Evolutionary conservation across 1,284 basidiomycete genomes (phyloP), one percentile per base, ranked within the genome.

Genomic region (Cronartium quercuum): DNA sequence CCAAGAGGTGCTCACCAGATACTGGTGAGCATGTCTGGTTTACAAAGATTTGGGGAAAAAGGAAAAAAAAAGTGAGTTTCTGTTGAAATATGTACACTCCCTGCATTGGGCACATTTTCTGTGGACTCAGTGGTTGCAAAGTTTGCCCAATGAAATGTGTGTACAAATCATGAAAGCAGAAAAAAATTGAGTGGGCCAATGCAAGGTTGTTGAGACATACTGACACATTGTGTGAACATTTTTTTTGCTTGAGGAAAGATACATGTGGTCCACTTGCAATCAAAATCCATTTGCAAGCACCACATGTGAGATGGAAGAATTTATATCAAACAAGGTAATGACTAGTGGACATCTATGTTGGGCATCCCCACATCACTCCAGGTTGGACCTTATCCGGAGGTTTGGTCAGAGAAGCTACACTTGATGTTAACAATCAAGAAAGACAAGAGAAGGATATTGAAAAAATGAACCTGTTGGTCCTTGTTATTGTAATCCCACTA

Each of bases 381-480:
- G 42, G 51, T 67, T 18, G 73, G 73, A 40, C 34, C 62, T 55
- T 66, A 44, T 58, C 70, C 70, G 13, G 63, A 66, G 35, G 63
- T 74, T 7, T 63, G 64, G 37, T 66, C 47, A 66, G 66, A 51
- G 55, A 62, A 74, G 34, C 70, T 74, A 12, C 38, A 40, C n/a
- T 10, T 60, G 64, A 41, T n/a, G 5, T 24, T 41, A 29, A 6
- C 37, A 37, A 64, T 63, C 10, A 10, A 15, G 7, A 18, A 29
- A 42, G 13, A 6, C 6, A 18, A 44, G 18, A 18, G 18, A 9
- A 18, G 42, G 15, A 57, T 64, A 7, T 5, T 13, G 6, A 12
- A 21, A 35, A 34, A 57, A 62, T 61, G 40, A 74, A 71, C 70
- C 66, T 74, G 35, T 65, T 65, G 7, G 70, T 64, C 70, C 65